phyloP scores from a whole-genome alignment of 371 early-diverging fungal genomes.

The Sporodiniella umbellata region DNA sequence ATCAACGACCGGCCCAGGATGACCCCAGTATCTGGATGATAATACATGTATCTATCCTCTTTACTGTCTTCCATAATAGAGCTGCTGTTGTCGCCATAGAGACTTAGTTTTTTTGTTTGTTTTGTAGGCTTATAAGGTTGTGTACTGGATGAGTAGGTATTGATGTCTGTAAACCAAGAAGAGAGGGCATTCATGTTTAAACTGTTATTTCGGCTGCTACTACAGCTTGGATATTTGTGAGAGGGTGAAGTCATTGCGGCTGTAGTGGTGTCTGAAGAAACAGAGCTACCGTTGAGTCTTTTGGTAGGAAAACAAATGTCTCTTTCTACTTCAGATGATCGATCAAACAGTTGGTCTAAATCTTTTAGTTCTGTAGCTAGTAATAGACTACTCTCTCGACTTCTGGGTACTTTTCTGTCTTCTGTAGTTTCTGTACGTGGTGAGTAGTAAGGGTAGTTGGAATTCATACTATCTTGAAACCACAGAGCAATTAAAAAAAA shows the following conservation, averaged over 20 bases:
- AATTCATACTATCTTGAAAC: not conserved
- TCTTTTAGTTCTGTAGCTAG: constrained; percentile 12
- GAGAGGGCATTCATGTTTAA: not conserved
- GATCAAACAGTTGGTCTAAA: constrained; percentile 20
- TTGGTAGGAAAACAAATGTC: constrained; percentile 24
- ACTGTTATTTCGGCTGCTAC: not conserved
- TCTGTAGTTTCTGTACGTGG: not conserved
- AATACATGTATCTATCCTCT: constrained; percentile 25
- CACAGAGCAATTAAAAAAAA: too few species aligned
- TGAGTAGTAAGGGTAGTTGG: not conserved
- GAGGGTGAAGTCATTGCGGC: not conserved
- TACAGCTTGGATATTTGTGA: not conserved
- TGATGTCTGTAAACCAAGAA: constrained; percentile 1
- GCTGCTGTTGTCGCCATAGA: constrained; percentile 32
- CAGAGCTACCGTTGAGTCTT: not conserved
- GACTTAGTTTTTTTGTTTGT: constrained; percentile 17
- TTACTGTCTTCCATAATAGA: constrained; percentile 1
- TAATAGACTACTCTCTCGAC: not conserved
- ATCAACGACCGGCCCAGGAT: constrained; percentile 18
- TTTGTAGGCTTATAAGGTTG: not conserved
- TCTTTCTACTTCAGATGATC: constrained; percentile 12
- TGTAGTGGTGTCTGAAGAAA: not conserved
- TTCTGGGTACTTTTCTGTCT: not conserved
- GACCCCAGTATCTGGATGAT: constrained; percentile 39
- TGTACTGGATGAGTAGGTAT: not conserved